Base-by-base conservation (phyloP, 768 basidiomycete species). In the Coprinopsis marcescibilis region DNA sequence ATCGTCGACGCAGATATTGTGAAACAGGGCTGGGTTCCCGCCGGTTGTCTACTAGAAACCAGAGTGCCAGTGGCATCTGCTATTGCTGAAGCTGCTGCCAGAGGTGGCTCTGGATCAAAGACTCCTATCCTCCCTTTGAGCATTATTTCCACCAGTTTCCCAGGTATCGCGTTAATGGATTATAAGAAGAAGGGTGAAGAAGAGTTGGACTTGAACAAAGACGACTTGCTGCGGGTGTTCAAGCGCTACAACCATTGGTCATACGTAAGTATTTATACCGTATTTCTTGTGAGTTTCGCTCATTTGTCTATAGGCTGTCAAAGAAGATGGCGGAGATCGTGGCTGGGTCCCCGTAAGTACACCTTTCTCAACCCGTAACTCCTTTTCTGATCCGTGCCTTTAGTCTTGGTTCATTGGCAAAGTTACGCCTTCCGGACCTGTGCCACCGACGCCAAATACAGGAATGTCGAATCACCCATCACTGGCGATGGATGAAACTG, bases 171-270 rank as follows among this genome's bases (percentile, higher is more conserved):
- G 1, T 67, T 98, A 57, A 98, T 94, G 94, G 92, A 97, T 56
- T 98, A 96, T 65, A 81, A 80, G 65, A 88, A 88, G 67, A 89
- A 92, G 57, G 93, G 92, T 1, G 87, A 89, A 3, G 94, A 96
- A 55, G 95, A 98, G 65, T 68, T 98, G 49, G 83, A 89, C 55
- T 68, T 98, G 33, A 77, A 75, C 41, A 96, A 95, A 62, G 93
- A 94, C 55, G 91, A 97, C 60, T 69, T 79, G 17, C 59, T 99
- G 52, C 74, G 91, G 53, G 94, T 99, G 33, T 96, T 97, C 69
- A 98, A 98, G 72, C 78, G 94, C 53, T 98, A 98, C 62, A 96
- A 95, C 51, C 93, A 97, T 66, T 97, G 94, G 92, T 90, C 88
- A 64, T 93, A 92, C 67, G 88, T 89, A 60, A 51, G 64, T 55